Evolutionary conservation across 2,329 filamentous ascomycete genomes (phyloP).

Genomic region (Chaetomium globosum): DNA sequence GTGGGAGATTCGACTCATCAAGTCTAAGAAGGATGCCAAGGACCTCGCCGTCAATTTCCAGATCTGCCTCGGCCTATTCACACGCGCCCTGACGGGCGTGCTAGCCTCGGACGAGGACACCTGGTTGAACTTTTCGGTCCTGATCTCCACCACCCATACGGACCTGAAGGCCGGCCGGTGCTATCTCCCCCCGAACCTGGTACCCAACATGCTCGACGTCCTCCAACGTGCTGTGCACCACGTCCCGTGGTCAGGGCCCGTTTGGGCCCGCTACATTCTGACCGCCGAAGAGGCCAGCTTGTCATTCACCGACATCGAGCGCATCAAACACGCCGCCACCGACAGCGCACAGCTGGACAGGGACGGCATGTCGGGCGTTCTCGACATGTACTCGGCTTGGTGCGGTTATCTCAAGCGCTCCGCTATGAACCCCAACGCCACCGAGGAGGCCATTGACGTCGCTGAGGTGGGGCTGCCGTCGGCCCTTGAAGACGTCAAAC

Average conservation of each 20-base stretch:
- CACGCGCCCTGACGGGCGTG: constrained; percentile 69
- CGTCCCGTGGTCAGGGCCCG: constrained; percentile 86
- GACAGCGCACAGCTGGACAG: constrained; percentile 82
- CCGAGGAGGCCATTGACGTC: constrained; percentile 82
- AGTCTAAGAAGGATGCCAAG: constrained; percentile 51
- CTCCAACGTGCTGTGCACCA: constrained; percentile 82
- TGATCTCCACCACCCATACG: constrained; percentile 60
- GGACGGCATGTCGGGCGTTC: constrained; percentile 81
- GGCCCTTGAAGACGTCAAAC: constrained; percentile 80
- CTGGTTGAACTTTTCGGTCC: constrained; percentile 84
- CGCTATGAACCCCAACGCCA: constrained; percentile 72
- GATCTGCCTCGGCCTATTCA: constrained; percentile 69
- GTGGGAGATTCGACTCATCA: constrained; percentile 73
- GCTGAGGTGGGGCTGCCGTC: constrained; percentile 87
- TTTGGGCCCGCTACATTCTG: constrained; percentile 90
- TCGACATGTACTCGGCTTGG: constrained; percentile 93
- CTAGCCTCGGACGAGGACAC: constrained; percentile 73
- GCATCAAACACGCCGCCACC: constrained; percentile 90
- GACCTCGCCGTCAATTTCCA: constrained; percentile 48
- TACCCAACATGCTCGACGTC: constrained; percentile 64
- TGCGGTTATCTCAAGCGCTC: constrained; percentile 88
- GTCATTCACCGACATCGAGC: constrained; percentile 78
- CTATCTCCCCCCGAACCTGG: constrained; percentile 44
- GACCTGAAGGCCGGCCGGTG: constrained; percentile 44
- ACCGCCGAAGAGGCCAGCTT: constrained; percentile 77